Base-by-base conservation (phyloP, 345 rosid species). In the Streptanthus diversifolius region DNA sequence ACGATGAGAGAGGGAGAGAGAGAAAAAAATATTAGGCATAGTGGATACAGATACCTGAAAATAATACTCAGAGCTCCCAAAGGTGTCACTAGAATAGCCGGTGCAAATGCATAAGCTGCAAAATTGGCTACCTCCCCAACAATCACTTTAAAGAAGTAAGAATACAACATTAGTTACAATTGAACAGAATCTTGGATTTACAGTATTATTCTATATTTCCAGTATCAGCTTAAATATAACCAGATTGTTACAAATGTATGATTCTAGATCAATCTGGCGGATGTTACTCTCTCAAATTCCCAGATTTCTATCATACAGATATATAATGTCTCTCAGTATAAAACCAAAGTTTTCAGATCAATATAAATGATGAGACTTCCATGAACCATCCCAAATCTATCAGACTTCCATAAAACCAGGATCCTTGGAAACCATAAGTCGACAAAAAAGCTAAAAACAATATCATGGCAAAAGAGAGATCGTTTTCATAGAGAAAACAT, bases 31-130 rank as follows among this genome's bases (percentile, higher is more conserved):
- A n/a, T 44, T 24, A 56, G 32, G 41, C 43, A 47, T 25, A 36
- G 77, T 73, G 25, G 47, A 69, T n/a, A 37, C 36, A 63, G 25
- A 72, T 79, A 90, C 98, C 98, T 90, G 91, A 93, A 86, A 75
- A 93, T 93, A 60, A 93, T 93, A 74, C 98, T 93, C 53, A 93
- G 72, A 39, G 98, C 98, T 71, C 98, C 98, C 76, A 93, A 82
- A 15, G 98, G 98, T 10, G 98, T 93, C 33, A 93, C 98, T 1
- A 93, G 86, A 79, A 93, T 90, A 17, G 98, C 96, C 2, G 98
- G 98, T 61, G 98, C 98, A 68, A 59, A 93, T 54, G 97, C 98
- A 72, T 93, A 93, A 15, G 98, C 96, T 59, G 97, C 98, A 63
- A 93, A 93, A 70, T 93, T 93, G 5, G 98, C 97, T 51, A 91